Evolutionary conservation across 23 red algal species (phyloP).

Genomic region (Chondrus crispus): DNA sequence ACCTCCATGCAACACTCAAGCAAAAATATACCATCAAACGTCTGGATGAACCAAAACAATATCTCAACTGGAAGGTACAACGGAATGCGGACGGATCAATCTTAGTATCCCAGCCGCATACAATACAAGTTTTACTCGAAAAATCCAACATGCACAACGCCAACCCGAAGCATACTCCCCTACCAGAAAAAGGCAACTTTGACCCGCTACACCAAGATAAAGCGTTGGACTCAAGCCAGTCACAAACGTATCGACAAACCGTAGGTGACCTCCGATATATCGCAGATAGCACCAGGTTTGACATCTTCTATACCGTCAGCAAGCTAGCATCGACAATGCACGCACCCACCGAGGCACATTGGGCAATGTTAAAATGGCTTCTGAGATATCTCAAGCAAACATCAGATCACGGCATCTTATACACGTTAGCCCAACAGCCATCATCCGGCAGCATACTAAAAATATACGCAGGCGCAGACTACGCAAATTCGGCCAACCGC

Average conservation of each 20-base stretch:
- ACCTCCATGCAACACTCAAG: not conserved
- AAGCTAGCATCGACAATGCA: not conserved
- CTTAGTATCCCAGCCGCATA: not conserved
- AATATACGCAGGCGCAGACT: not conserved
- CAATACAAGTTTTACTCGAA: not conserved
- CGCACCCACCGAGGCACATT: not conserved
- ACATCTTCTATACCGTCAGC: not conserved
- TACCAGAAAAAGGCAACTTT: not conserved
- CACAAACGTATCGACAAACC: not conserved
- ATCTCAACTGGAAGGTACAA: not conserved
- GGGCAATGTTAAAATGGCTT: not conserved
- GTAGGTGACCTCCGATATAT: not conserved
- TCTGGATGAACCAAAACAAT: not conserved
- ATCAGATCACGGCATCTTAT: not conserved
- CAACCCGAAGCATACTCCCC: not conserved
- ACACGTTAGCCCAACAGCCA: not conserved
- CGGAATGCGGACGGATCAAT: not conserved
- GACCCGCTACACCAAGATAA: not conserved
- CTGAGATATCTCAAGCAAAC: not conserved
- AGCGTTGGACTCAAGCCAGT: not conserved
- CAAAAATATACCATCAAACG: not conserved
- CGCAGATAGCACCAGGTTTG: not conserved
- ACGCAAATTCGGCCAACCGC: not conserved
- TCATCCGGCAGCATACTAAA: not conserved
- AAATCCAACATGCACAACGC: not conserved